phyloP scores from a whole-genome alignment of 2,329 filamentous ascomycete genomes.

The Arthroderma sp. region DNA sequence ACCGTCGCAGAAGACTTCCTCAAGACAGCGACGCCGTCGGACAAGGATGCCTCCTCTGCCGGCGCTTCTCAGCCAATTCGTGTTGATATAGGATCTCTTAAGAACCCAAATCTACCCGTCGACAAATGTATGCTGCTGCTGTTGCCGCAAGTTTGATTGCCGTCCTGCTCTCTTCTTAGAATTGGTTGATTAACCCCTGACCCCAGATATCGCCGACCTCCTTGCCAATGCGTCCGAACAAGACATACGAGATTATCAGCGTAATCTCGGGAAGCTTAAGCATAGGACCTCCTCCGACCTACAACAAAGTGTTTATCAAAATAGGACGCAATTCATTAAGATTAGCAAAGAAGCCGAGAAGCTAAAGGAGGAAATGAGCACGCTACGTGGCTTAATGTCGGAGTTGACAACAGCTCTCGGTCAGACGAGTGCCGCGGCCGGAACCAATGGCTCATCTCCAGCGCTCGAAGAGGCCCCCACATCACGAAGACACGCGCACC shows the following conservation, averaged over 20 bases:
- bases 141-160: neutral
- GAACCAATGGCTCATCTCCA: slow-evolving; percentile 41
- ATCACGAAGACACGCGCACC: slow-evolving; percentile 53
- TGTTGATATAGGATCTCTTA: slow-evolving; percentile 64
- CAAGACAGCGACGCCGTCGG: slow-evolving; percentile 14
- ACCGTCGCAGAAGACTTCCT: slow-evolving; percentile 47
- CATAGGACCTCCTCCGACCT: slow-evolving; percentile 67
- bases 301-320: slow-evolving; percentile 92
- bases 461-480: slow-evolving; percentile 38
- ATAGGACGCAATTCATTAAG: slow-evolving; percentile 95
- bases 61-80: slow-evolving; percentile 47
- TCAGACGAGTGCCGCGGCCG: slow-evolving; percentile 32
- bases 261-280: slow-evolving; percentile 62
- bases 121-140: slow-evolving; percentile 54
- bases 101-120: slow-evolving; percentile 63
- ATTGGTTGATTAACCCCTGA: neutral
- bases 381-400: slow-evolving; percentile 77
- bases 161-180: neutral
- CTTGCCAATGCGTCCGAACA: slow-evolving; percentile 76
- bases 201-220: slow-evolving; percentile 41
- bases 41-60: slow-evolving; percentile 27
- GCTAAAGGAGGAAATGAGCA: slow-evolving; percentile 89
- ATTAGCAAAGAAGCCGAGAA: slow-evolving; percentile 99
- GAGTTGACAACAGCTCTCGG: slow-evolving; percentile 65
- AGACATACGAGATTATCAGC: slow-evolving; percentile 72